Conservation (phyloP, 495 filamentous ascomycete genomes). For the Pyronema domesticum region DNA sequence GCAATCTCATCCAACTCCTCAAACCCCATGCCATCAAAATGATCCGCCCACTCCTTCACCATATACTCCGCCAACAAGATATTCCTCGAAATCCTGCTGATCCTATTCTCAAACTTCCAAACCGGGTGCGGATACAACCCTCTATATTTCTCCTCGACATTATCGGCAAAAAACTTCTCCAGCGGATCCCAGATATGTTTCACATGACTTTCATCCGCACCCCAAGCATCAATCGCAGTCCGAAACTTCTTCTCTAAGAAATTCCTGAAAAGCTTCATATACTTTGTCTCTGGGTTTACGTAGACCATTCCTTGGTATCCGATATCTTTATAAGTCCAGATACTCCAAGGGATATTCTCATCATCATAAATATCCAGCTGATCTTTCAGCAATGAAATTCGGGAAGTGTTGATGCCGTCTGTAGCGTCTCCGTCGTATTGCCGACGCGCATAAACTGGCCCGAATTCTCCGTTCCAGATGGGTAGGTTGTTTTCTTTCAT, state of each 20-base stretch:
- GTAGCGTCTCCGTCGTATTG: conserved; percentile 25
- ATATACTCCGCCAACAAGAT: conserved; percentile 36
- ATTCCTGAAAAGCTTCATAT: conserved; percentile 32
- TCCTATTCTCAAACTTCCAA: conserved; percentile 41
- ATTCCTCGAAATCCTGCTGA: conserved; percentile 35
- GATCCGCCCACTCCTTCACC: conserved; percentile 38
- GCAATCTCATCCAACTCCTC: conserved; percentile 41
- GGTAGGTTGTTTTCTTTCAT: conserved; percentile 37
- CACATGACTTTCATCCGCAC: conserved; percentile 27
- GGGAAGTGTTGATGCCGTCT: conserved; percentile 31
- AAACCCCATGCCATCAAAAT: conserved; percentile 36
- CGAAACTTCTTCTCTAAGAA: conserved; percentile 40
- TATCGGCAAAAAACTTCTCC: conserved; percentile 14
- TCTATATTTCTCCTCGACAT: conserved; percentile 11
- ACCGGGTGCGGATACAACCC: conserved; percentile 34
- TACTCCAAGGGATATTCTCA: conserved; percentile 39
- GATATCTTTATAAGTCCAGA: conserved; percentile 52
- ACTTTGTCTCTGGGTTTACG: conserved; percentile 31
- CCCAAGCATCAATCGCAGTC: conserved; percentile 40
- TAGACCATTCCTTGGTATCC: conserved; percentile 45
- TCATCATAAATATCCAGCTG: conserved; percentile 42
- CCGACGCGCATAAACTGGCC: conserved; percentile 39
- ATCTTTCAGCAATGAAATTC: conserved; percentile 37
- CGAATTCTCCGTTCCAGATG: conserved; percentile 53
- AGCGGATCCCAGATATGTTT: conserved; percentile 23